Percentiles rank a stretch among this genome's conserved stretches.
These are phyloP conservation scores for Petrea volubilis DNA, from an alignment of 257 asterid genomes.

Conservation along the genomic window DNA sequence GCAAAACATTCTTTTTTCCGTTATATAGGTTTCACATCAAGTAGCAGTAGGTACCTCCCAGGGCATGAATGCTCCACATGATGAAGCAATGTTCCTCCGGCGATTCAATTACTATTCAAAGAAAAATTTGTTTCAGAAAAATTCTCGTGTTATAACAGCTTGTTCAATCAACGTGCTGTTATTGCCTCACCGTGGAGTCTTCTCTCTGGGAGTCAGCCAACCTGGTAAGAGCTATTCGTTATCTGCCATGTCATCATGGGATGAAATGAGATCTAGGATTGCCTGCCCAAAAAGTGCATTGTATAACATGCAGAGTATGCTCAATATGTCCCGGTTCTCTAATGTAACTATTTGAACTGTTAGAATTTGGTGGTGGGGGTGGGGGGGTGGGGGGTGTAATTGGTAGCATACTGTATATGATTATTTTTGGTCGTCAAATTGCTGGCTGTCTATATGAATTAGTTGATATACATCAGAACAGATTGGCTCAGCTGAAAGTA, in stretches of 20 bases:
- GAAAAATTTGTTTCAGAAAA: constrained; percentile 14
- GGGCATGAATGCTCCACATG: constrained; percentile 22
- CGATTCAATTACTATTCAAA: constrained; percentile 34
- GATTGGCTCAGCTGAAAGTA: not conserved
- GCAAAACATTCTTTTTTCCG: constrained; percentile 39
- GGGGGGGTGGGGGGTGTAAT: not conserved
- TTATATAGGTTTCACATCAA: constrained; percentile 47
- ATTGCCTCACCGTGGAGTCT: constrained; percentile 17
- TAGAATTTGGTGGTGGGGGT: not conserved
- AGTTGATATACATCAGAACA: not conserved
- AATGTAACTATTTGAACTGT: not conserved
- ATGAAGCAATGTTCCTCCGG: constrained; percentile 27
- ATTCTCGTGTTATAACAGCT: constrained; percentile 13
- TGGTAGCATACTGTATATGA: too few relatives aligned
- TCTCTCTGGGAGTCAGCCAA: constrained; percentile 17
- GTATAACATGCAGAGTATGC: not conserved
- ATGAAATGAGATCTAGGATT: constrained; percentile 15
- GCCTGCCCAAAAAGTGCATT: constrained; percentile 25
- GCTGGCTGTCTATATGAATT: not conserved
- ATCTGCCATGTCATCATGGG: not conserved
- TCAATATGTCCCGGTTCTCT: constrained; percentile 4
- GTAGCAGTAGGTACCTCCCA: constrained; percentile 22
- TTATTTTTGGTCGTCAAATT: not conserved
- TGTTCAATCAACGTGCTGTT: constrained; percentile 13
- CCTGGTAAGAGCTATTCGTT: constrained; percentile 21